A percentile compares a stretch with the other conserved stretches of the same genome.
phyloP scores from a whole-genome alignment of 306 rosid genomes.

The Betula pendula region DNA sequence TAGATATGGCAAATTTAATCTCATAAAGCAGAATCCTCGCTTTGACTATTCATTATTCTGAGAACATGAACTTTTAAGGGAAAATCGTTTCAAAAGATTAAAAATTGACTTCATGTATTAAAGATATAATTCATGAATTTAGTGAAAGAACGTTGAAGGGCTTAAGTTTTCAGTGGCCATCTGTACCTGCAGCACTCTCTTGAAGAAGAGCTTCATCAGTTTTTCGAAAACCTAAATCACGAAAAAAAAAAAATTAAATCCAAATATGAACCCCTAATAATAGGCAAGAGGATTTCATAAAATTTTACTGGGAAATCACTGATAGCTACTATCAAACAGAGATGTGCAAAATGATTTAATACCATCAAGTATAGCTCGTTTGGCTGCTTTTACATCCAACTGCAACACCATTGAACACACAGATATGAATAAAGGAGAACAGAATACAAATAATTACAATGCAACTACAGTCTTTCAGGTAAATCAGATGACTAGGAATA shows the following conservation, averaged over 20 bases:
- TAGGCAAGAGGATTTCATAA: background rate
- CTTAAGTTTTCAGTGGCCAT: constrained; percentile 8
- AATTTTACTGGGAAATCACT: background rate
- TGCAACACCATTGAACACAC: constrained; percentile 39
- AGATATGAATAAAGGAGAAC: background rate
- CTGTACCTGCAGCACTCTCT: constrained; percentile 66
- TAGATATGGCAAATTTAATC: background rate
- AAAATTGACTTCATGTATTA: background rate
- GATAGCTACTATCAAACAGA: background rate
- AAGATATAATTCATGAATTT: background rate
- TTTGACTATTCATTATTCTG: background rate
- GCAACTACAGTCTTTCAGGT: background rate
- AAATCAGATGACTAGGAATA: background rate
- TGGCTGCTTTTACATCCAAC: constrained; percentile 80
- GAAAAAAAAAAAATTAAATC: constrained; percentile 5
- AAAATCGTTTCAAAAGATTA: background rate
- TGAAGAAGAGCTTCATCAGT: constrained; percentile 79
- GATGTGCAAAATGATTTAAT: constrained; percentile 17
- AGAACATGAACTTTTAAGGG: background rate
- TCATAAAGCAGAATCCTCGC: background rate
- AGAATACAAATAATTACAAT: constrained; percentile 25
- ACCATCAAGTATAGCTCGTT: constrained; percentile 85
- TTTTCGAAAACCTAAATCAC: constrained; percentile 62
- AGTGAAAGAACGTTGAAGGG: constrained; percentile 14
- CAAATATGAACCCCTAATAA: constrained; percentile 17